Evolutionary conservation across 1,139 yeast species (phyloP), one percentile per base, ranked within the genome.

Genomic region (Debaryomyces coudertii): DNA sequence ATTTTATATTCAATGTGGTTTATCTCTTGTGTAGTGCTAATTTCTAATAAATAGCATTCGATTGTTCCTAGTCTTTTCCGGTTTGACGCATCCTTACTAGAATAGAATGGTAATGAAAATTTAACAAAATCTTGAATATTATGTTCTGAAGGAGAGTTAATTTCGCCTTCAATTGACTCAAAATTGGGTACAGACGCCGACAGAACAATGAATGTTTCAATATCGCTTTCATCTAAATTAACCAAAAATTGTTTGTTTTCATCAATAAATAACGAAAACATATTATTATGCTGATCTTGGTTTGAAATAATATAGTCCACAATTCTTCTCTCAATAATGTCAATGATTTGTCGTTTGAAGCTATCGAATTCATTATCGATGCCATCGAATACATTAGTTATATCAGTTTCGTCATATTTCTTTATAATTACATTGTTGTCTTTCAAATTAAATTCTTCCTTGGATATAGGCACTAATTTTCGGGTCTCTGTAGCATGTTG

Each of bases 281-380:
- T 37, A 2, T 23, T 28, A 14, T 33, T 45, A 39, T 37, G 47
- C 9, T 30, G 45, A 14, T 47, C 52, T 43, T 34, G 28, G 36
- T 44, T 43, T 37, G 41, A 25, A 11, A 56, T 58, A 4, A 63
- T 52, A 39, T 54, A 52, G 33, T 65, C 65, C 3, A 59, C 50
- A 2, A 73, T 59, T 18, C 65, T 50, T 25, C 53, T 44, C 34
- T 66, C 70, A 1, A 65, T 53, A 2, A 63, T 29, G 12, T 66
- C 64, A 3, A 66, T 43, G 3, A 71, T 49, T 47, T 73, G 73
- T 9, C 48, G 40, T 42, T 58, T 62, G 47, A 73, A 66, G 44
- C 65, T 65, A 47, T 71, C 77, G 51, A 57, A 73, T 51, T 70
- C 69, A 50, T 59, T 69, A 9, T 74, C 77, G 23, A 73, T 61